Percentiles rank a stretch among this genome's conserved stretches.
These are phyloP conservation scores for Symbiodinium natans DNA, from an alignment of 73 alveolate genomes.

Conservation along the genomic window DNA sequence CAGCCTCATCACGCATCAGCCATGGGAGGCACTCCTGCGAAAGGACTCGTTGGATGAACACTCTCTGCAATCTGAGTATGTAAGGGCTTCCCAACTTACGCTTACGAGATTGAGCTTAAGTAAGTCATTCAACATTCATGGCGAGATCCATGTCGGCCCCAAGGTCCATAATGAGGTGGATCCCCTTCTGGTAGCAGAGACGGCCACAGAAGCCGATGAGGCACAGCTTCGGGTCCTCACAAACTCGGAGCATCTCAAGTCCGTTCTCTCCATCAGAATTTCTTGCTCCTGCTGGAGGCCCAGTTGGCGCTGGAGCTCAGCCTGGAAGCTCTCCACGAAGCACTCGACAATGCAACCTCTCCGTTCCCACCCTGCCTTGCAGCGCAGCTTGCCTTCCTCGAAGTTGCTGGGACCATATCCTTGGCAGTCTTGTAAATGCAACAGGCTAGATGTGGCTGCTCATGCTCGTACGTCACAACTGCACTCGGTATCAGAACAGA, in stretches of 20 bases:
- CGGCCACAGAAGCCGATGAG: slow-evolving; percentile 91
- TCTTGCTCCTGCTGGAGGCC: slow-evolving; percentile 22
- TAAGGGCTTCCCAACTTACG: background rate
- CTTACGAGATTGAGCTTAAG: too few species aligned
- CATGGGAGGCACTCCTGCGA: slow-evolving; percentile 48
- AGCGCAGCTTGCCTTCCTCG: slow-evolving; percentile 71
- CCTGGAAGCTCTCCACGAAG: background rate
- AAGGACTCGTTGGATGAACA: background rate
- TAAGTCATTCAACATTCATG: background rate
- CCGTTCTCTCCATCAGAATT: too few species aligned
- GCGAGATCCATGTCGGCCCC: too few species aligned
- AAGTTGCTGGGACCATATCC: slow-evolving; percentile 39
- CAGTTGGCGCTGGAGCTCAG: slow-evolving; percentile 64
- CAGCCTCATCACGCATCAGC: slow-evolving; percentile 59
- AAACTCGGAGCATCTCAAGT: background rate
- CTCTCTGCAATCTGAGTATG: background rate
- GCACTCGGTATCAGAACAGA: background rate
- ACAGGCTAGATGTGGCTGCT: too few species aligned
- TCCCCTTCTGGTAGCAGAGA: slow-evolving; percentile 93
- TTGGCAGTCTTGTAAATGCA: too few species aligned
- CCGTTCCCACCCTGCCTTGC: slow-evolving; percentile 24
- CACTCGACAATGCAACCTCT: too few species aligned
- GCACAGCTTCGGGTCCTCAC: slow-evolving; percentile 69
- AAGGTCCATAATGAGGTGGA: slow-evolving; percentile 67
- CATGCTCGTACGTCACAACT: background rate